Percentiles rank a stretch among this genome's conserved stretches.
Evolutionary conservation across 1,284 basidiomycete genomes (phyloP).

Genomic region (Bondarzewia mesenterica): DNA sequence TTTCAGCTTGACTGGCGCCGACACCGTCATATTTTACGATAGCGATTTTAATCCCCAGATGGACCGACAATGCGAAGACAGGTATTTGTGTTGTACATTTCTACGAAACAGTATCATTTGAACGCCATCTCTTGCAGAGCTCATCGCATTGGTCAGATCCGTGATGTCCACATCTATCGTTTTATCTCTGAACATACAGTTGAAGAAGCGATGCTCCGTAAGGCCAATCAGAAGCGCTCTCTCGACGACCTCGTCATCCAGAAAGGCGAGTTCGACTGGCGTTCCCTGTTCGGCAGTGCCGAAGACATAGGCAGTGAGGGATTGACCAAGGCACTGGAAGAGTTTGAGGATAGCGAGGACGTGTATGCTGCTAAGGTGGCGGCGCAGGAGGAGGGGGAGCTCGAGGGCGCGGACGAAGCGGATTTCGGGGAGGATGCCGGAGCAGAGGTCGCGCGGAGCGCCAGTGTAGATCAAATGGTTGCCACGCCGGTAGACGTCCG

Average conservation of each 20-base stretch:
- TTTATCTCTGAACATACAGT: constrained; percentile 92
- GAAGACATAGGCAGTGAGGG: constrained; percentile 26
- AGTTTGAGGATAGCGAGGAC: constrained; percentile 87
- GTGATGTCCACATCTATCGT: constrained; percentile 95
- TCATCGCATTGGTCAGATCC: constrained; percentile 92
- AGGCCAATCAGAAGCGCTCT: constrained; percentile 93
- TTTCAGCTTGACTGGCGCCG: constrained; percentile 85
- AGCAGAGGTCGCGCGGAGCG: constrained; percentile 6
- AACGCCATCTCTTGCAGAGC: constrained; percentile 39
- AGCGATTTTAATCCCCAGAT: constrained; percentile 98
- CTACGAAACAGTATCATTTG: constrained; percentile 1
- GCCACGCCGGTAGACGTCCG: constrained; percentile 17
- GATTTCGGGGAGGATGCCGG: constrained; percentile 55
- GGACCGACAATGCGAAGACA: constrained; percentile 95
- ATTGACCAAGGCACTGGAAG: constrained; percentile 64
- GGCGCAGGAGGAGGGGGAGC: constrained; percentile 58
- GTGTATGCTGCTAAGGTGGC: constrained; percentile 76
- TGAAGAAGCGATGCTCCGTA: constrained; percentile 93
- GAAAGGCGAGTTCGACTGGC: constrained; percentile 93
- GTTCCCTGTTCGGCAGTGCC: constrained; percentile 65
- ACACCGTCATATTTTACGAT: constrained; percentile 95
- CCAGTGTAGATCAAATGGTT: constrained; percentile 2
- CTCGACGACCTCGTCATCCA: constrained; percentile 92
- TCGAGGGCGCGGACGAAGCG: constrained; percentile 70
- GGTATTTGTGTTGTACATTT: constrained; percentile 35